Base-by-base conservation (phyloP, 1,139 yeast species). In the Geotrichum bryndzae region DNA sequence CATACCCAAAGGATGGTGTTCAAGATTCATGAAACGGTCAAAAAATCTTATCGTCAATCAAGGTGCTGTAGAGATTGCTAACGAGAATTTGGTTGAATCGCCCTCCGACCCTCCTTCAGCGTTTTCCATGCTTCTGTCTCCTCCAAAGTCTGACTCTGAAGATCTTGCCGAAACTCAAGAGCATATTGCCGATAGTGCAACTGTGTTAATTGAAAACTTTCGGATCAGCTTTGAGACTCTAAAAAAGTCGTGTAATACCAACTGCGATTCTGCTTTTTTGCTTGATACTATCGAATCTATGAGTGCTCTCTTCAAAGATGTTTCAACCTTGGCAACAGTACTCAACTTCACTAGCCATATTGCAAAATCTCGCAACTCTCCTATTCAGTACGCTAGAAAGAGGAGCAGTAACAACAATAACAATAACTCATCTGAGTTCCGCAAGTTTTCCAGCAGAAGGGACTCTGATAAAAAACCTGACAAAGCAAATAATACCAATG, bases 1-100 rank as follows among this genome's bases (percentile, higher is more conserved):
- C 13, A 57, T 60, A 23, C 63, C 59, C 2, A 60, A 60, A 25
- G 63, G 63, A 15, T 60, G 63, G 63, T 57, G 63, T 41, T 45
- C 60, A 10, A 29, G 63, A 23, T 60, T 60, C 41, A 33, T 60
- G 33, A 57, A 60, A 33, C 51, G 63, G 5, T 50, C 60, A 15
- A 55, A 55, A 7, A 45, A 48, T 22, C 35, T 55, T 15, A n/a
- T 41, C 3, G 57, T 55, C 18, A 55, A 25, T 22, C 52, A 55
- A 11, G 57, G 57, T 6, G 29, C 27, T 29, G 35, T 55, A 7
- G 25, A 27, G 27, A 27, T 25, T 22, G 31, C 22, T 11, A 7
- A 50, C 15, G 18, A 53, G 8, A 50, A 15, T 5, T 10, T 25
- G 7, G 50, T 38, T 8, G 57, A 57, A 6, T 25, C 29, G 13